Conservation (phyloP, 179 eudicot genomes). For the Beta corolliflora region DNA sequence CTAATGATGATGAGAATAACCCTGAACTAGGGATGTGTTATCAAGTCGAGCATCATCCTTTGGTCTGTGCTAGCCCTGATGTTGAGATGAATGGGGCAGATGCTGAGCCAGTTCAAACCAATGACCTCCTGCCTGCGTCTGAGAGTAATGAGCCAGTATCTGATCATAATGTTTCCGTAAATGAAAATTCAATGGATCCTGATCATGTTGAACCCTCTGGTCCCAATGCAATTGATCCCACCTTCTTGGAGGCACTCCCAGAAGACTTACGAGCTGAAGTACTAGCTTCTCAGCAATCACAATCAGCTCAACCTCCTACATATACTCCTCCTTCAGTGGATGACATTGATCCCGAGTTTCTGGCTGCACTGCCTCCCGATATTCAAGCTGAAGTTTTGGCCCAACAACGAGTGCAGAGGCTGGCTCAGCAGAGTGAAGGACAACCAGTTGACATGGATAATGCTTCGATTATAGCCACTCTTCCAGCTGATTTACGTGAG, state of each 20-base stretch:
- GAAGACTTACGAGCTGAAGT: conserved; percentile 98
- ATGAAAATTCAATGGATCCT: conserved; percentile 51
- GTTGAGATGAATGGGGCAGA: conserved; percentile 57
- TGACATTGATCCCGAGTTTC: conserved; percentile 98
- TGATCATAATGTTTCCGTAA: conserved; percentile 40
- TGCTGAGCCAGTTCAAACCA: conserved; percentile 45
- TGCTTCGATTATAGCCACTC: conserved; percentile 98
- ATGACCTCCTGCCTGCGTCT: conserved; percentile 33
- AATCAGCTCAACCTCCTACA: conserved; percentile 70
- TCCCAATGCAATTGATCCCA: conserved; percentile 87
- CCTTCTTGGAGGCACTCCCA: conserved; percentile 98
- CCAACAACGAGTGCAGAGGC: conserved; percentile 88
- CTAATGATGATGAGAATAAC: conserved; percentile 35
- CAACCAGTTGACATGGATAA: conserved; percentile 99
- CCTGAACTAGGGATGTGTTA: conserved; percentile 41
- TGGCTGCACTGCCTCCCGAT: conserved; percentile 97
- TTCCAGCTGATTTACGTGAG: conserved; percentile 98
- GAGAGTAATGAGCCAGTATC: conserved; percentile 47
- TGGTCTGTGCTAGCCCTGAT: conserved; percentile 45
- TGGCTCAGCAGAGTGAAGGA: conserved; percentile 93
- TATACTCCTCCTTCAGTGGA: conserved; percentile 85
- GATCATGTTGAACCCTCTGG: conserved; percentile 61
- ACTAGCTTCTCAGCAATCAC: conserved; percentile 95
- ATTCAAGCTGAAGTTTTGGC: conserved; percentile 99
- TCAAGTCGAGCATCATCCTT: conserved; percentile 44